phyloP scores from a whole-genome alignment of 495 filamentous ascomycete genomes.

The Stereocaulon alpinum region DNA sequence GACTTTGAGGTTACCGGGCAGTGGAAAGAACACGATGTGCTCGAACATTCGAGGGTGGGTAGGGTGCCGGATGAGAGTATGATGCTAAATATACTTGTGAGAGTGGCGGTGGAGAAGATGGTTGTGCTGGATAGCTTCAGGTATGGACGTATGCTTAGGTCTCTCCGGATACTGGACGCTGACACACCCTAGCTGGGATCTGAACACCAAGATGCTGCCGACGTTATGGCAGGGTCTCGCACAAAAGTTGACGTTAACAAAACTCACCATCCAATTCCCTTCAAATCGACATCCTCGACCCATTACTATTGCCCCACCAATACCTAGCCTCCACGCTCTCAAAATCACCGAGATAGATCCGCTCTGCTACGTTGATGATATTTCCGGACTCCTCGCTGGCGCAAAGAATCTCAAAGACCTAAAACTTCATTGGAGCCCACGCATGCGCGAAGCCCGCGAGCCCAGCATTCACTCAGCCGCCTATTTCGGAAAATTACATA shows the following conservation, averaged over 20 bases:
- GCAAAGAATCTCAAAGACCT: conserved; percentile 45
- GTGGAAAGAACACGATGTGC: conserved; percentile 47
- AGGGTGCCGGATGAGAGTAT: conserved; percentile 52
- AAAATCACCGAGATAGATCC: conserved; percentile 52
- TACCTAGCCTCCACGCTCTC: conserved; percentile 43
- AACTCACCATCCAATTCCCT: conserved; percentile 46
- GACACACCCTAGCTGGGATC: conserved; percentile 40
- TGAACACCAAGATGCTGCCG: conserved; percentile 52
- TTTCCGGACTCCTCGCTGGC: conserved; percentile 43
- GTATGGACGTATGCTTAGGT: conserved; percentile 19
- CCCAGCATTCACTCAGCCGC: conserved; percentile 43
- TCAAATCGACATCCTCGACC: conserved; percentile 47
- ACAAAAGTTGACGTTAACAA: conserved; percentile 39
- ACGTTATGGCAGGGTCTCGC: conserved; percentile 47
- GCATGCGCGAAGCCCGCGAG: conserved; percentile 50
- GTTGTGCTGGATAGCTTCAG: conserved; percentile 42
- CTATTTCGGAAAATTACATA: conserved; percentile 46
- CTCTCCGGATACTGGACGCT: neutral
- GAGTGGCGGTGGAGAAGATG: conserved; percentile 51
- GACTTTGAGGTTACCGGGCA: conserved; percentile 45
- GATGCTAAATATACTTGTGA: conserved; percentile 51
- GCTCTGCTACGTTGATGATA: conserved; percentile 55
- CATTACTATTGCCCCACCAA: conserved; percentile 45
- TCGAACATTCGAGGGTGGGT: conserved; percentile 46
- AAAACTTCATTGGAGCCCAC: conserved; percentile 49